Conservation (phyloP, 2,329 filamentous ascomycete genomes). For the Aspergillus versicolor region DNA sequence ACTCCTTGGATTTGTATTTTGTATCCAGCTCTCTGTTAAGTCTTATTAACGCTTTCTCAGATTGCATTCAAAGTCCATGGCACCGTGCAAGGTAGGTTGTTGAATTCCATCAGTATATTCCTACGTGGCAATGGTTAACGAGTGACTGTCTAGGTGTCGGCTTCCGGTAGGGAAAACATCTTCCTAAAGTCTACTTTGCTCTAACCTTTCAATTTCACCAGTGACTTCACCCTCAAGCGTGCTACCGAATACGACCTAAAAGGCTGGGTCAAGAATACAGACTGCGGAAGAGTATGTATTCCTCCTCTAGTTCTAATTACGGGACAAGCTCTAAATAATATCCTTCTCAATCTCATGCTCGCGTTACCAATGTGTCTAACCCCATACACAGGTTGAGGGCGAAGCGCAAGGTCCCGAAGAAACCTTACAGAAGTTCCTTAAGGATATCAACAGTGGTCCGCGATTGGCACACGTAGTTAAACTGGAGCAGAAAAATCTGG, state of each 20-base stretch:
- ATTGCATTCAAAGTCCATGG: slow-evolving; percentile 58
- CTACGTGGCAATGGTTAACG: background rate
- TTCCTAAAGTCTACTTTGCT: background rate
- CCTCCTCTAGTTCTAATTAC: background rate
- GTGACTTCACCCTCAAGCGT: slow-evolving; percentile 45
- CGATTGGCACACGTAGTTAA: slow-evolving; percentile 69
- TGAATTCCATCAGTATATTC: background rate
- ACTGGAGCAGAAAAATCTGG: slow-evolving; percentile 68
- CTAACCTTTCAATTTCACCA: slow-evolving; percentile 12
- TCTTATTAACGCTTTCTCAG: slow-evolving; percentile 21
- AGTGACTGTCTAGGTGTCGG: slow-evolving; percentile 27
- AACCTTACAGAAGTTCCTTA: slow-evolving; percentile 66
- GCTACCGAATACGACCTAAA: slow-evolving; percentile 45
- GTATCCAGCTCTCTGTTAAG: no score
- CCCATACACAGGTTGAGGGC: slow-evolving; percentile 68
- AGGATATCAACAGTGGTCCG: slow-evolving; percentile 74
- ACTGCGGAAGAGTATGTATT: slow-evolving; percentile 42
- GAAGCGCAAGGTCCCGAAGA: slow-evolving; percentile 77
- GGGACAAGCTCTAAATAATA: background rate
- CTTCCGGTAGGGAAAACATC: slow-evolving; percentile 27
- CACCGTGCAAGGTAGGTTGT: slow-evolving; percentile 65
- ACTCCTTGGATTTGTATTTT: no score
- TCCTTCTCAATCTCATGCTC: background rate
- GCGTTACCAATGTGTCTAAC: background rate
- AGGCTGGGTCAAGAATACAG: slow-evolving; percentile 51